These are phyloP conservation scores for Spizellomyces punctatus DNA, from an alignment of 192 early-diverging fungal genomes.

Conservation along the genomic window DNA sequence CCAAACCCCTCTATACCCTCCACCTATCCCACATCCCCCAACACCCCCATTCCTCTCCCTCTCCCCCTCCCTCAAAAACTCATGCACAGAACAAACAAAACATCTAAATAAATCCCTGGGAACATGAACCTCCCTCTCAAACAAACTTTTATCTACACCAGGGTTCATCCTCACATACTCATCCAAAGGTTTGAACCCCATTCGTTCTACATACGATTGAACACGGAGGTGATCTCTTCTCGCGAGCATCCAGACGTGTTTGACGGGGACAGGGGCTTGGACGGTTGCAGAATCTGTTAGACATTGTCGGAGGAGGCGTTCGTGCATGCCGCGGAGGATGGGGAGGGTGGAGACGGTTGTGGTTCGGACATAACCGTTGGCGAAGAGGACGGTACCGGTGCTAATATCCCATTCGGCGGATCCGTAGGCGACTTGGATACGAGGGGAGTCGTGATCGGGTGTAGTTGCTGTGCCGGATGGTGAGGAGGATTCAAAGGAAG, in stretches of 20 bases:
- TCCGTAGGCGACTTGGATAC: slow-evolving; percentile 24
- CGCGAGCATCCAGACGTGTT: slow-evolving; percentile 1
- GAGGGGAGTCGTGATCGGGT: not conserved
- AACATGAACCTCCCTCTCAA: not conserved
- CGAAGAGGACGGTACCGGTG: slow-evolving; percentile 9
- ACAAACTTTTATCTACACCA: slow-evolving; percentile 2
- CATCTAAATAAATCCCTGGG: too few relatives aligned
- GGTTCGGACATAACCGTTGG: slow-evolving; percentile 18
- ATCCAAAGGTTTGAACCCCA: slow-evolving; percentile 24
- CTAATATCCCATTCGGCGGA: slow-evolving; percentile 15
- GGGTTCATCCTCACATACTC: slow-evolving; percentile 14
- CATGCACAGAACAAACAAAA: too few relatives aligned
- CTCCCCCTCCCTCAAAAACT: too few relatives aligned
- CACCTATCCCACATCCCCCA: too few relatives aligned
- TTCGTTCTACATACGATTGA: slow-evolving; percentile 4
- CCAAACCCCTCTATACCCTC: too few relatives aligned
- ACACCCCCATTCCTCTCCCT: too few relatives aligned
- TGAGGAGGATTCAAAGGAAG: not conserved
- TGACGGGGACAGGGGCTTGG: not conserved
- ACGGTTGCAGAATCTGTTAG: not conserved
- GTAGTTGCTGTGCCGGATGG: not conserved
- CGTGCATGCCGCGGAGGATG: slow-evolving; percentile 21
- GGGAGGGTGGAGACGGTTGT: slow-evolving; percentile 18
- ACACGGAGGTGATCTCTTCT: slow-evolving; percentile 18
- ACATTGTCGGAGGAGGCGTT: slow-evolving; percentile 10